These are phyloP conservation scores for Penicillium sp. DNA, from an alignment of 2,329 filamentous ascomycete species.

Conservation along the genomic window DNA sequence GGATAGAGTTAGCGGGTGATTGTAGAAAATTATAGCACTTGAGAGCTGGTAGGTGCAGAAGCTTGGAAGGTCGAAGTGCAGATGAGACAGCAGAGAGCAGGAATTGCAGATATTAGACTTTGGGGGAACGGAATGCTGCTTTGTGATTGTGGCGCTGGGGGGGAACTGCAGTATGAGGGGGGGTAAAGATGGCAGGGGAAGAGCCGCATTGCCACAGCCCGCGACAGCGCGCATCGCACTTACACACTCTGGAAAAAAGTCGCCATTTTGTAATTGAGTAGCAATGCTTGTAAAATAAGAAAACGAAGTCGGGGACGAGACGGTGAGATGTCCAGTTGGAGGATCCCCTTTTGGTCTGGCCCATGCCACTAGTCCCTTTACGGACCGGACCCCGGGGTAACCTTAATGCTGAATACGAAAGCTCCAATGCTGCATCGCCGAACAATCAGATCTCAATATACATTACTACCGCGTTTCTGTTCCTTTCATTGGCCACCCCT, in stretches of 20 bases:
- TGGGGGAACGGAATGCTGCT: slow-evolving; percentile 16
- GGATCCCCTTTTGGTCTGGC: slow-evolving; percentile 21
- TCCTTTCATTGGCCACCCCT: background rate
- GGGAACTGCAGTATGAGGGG: slow-evolving; percentile 26
- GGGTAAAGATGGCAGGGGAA: slow-evolving; percentile 11
- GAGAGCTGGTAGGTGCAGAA: slow-evolving; percentile 8
- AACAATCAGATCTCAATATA: slow-evolving; percentile 1
- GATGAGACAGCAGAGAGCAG: slow-evolving; percentile 3
- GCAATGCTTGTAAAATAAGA: slow-evolving; percentile 12
- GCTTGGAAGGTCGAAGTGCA: slow-evolving; percentile 5
- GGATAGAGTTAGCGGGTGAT: slow-evolving; percentile 27
- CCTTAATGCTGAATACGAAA: background rate
- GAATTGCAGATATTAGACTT: slow-evolving; percentile 13
- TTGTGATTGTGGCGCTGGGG: slow-evolving; percentile 21
- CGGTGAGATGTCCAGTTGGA: slow-evolving; percentile 12
- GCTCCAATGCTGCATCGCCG: slow-evolving; percentile 1
- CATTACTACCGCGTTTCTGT: background rate
- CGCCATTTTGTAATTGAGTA: slow-evolving; percentile 40
- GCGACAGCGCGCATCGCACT: slow-evolving; percentile 26
- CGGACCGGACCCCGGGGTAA: background rate
- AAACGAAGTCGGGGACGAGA: slow-evolving; percentile 7
- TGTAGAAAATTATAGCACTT: slow-evolving; percentile 3
- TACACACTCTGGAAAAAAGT: slow-evolving; percentile 55
- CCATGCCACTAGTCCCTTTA: slow-evolving; percentile 18
- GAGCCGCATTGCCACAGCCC: slow-evolving; percentile 1